Conservation (phyloP, 1,139 yeast species). For the Diutina mesorugosa region DNA sequence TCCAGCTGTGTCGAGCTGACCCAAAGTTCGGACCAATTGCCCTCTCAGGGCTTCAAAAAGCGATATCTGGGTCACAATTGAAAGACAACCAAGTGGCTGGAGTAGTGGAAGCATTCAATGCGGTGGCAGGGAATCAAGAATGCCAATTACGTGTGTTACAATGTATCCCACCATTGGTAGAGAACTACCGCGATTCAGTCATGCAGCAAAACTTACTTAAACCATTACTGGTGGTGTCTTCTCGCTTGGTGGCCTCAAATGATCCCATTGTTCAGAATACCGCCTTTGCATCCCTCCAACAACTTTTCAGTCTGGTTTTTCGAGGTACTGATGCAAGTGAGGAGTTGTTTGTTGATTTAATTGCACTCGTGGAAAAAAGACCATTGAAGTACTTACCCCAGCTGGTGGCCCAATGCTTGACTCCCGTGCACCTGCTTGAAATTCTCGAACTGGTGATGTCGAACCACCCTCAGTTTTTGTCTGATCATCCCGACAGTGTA, state of each 20-base stretch:
- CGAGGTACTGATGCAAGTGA: neutral
- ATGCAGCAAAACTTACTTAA: conserved; percentile 23
- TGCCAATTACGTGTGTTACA: conserved; percentile 84
- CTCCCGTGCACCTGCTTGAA: neutral
- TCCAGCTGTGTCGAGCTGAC: conserved; percentile 60
- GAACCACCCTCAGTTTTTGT: neutral
- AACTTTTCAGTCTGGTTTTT: conserved; percentile 61
- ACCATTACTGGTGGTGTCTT: conserved; percentile 54
- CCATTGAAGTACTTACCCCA: neutral
- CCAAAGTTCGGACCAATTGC: conserved; percentile 64
- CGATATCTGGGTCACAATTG: conserved; percentile 19
- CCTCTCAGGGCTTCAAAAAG: conserved; percentile 51
- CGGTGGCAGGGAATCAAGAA: conserved; percentile 60
- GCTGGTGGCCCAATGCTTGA: neutral
- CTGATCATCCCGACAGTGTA: neutral
- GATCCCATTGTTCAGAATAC: conserved; percentile 77
- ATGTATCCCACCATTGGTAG: conserved; percentile 63
- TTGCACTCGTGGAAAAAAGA: neutral
- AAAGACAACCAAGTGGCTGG: neutral
- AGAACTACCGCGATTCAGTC: conserved; percentile 31
- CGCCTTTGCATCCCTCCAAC: conserved; percentile 88
- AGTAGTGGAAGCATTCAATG: conserved; percentile 48
- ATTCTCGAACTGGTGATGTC: neutral
- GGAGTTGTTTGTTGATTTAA: neutral
- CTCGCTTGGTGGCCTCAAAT: conserved; percentile 53